Percentiles rank a stretch among this genome's conserved stretches.
These are phyloP conservation scores for Adenanthera pavonina DNA, from an alignment of 306 rosid genomes.

Conservation along the genomic window DNA sequence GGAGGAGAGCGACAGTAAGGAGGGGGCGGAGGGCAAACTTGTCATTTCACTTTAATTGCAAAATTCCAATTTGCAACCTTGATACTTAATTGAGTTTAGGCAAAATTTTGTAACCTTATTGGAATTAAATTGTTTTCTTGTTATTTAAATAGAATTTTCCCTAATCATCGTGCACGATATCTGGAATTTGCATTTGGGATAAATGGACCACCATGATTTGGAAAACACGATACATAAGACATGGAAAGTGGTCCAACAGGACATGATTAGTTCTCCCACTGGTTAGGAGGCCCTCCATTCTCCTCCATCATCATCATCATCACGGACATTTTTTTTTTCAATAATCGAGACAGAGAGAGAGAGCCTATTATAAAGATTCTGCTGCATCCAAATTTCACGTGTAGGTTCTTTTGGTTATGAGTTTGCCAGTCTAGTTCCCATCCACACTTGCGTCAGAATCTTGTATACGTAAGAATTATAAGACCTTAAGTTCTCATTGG, in stretches of 20 bases:
- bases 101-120: no score
- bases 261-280: not conserved
- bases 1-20: no score
- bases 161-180: not conserved
- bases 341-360: not conserved
- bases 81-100: no score
- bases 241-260: not conserved
- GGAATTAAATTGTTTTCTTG: no score
- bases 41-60: no score
- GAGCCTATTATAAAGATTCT: not conserved
- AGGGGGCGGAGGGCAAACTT: no score
- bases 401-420: not conserved
- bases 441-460: not conserved
- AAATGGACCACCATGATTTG: constrained; percentile 36
- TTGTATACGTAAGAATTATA: not conserved
- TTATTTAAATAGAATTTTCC: not conserved
- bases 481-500: not conserved
- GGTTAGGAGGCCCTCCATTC: constrained; percentile 7
- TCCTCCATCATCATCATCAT: not conserved
- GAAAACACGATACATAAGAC: not conserved
- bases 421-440: not conserved
- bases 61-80: no score
- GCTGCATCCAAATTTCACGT: not conserved
- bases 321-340: not conserved
- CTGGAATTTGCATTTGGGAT: not conserved